Evolutionary conservation across 352 stramenopile genomes (phyloP).

Genomic region (Stephanocyclus meneghinianus): DNA sequence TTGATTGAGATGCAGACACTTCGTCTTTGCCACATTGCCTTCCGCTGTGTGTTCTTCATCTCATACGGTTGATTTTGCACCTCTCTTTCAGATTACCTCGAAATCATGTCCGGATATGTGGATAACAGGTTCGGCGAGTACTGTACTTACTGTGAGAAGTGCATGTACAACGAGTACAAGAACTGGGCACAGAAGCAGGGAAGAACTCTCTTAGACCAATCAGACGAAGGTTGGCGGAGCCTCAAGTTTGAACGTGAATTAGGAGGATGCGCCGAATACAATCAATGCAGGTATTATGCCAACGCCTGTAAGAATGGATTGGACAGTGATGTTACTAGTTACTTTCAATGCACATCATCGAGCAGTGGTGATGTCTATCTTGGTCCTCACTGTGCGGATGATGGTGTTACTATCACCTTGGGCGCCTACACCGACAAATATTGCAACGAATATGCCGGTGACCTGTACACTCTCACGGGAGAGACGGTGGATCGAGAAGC

Average conservation of each 20-base stretch:
- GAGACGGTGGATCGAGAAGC: constrained; percentile 1
- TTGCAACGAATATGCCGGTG: constrained; percentile 65
- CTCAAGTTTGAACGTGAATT: constrained; percentile 18
- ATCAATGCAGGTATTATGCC: constrained; percentile 58
- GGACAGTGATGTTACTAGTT: constrained; percentile 46
- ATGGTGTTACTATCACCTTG: constrained; percentile 71
- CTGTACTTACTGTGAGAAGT: constrained; percentile 67
- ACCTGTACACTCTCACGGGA: constrained; percentile 31
- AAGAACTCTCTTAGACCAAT: background rate
- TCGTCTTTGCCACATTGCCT: too few relatives aligned
- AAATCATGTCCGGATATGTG: constrained; percentile 53
- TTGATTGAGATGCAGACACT: background rate
- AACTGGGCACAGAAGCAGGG: constrained; percentile 22
- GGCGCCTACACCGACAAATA: constrained; percentile 72
- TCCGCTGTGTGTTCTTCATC: background rate
- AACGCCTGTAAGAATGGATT: constrained; percentile 59
- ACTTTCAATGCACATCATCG: constrained; percentile 66
- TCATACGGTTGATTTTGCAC: background rate
- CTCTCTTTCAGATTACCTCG: constrained; percentile 44
- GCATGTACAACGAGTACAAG: constrained; percentile 52
- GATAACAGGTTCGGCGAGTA: constrained; percentile 43
- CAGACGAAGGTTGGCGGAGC: constrained; percentile 10
- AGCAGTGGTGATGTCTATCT: constrained; percentile 58
- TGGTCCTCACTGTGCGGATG: constrained; percentile 65
- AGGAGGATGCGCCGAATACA: constrained; percentile 30